Percentiles rank a stretch among this genome's conserved stretches.
phyloP scores from a whole-genome alignment of 331 rosid species.

The Cydonia oblonga region DNA sequence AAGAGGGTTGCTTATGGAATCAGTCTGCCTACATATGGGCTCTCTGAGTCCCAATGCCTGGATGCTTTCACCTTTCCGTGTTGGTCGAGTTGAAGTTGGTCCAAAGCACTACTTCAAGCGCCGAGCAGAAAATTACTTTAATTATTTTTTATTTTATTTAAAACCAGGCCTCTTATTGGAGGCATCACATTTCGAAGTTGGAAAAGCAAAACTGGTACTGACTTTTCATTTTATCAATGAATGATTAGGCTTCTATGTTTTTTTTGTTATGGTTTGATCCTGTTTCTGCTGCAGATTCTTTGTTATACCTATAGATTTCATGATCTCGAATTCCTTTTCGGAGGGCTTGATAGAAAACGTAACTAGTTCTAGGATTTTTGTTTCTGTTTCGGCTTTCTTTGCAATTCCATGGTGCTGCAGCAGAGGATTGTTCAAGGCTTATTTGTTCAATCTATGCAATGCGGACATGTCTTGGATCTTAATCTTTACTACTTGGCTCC shows the following conservation, averaged over 20 bases:
- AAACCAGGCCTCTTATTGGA: conserved; percentile 32
- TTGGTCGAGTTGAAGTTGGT: conserved; percentile 13
- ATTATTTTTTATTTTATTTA: conserved; percentile 18
- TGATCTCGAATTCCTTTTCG: not conserved
- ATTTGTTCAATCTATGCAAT: not conserved
- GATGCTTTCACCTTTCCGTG: conserved; percentile 12
- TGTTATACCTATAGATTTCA: not conserved
- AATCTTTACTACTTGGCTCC: too few species aligned
- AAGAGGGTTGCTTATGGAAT: conserved; percentile 17
- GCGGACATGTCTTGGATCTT: not conserved
- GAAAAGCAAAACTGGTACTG: too few species aligned
- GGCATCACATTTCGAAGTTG: conserved; percentile 27
- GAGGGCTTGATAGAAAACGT: not conserved
- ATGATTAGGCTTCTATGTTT: conserved; percentile 19
- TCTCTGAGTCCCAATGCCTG: conserved; percentile 5
- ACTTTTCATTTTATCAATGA: conserved; percentile 14
- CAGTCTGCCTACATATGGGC: conserved; percentile 19
- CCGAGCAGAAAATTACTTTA: conserved; percentile 4
- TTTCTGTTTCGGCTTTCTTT: not conserved
- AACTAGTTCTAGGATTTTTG: not conserved
- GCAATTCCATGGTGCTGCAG: not conserved
- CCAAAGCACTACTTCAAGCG: conserved; percentile 14
- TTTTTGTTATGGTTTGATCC: not conserved
- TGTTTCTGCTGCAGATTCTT: not conserved
- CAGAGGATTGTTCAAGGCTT: not conserved